Evolutionary conservation across 2,329 filamentous ascomycete genomes (phyloP).

Genomic region (Gremmenia infestans): DNA sequence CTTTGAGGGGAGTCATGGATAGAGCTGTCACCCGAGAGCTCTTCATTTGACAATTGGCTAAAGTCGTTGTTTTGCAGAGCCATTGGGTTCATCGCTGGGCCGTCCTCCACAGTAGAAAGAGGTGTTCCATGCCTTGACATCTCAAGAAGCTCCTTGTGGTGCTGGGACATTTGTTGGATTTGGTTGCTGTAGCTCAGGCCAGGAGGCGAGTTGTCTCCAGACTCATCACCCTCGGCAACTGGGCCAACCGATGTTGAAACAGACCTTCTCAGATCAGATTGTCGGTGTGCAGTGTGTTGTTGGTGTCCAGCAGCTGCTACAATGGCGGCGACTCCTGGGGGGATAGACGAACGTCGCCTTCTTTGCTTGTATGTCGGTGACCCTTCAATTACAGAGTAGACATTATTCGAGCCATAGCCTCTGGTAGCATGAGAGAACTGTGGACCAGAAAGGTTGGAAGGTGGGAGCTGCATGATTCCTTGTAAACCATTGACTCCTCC

Average conservation of each 20-base stretch:
- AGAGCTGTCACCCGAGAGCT: constrained; percentile 54
- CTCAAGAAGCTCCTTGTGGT: constrained; percentile 75
- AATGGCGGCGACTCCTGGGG: constrained; percentile 67
- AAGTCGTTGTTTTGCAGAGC: constrained; percentile 68
- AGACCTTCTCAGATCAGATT: constrained; percentile 86
- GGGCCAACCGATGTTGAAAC: constrained; percentile 84
- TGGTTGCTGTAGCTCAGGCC: constrained; percentile 69
- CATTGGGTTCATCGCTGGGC: constrained; percentile 67
- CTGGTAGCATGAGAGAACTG: constrained; percentile 71
- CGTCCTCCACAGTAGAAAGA: constrained; percentile 76
- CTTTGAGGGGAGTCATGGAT: constrained; percentile 55
- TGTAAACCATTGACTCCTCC: constrained; percentile 69
- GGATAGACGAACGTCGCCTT: constrained; percentile 86
- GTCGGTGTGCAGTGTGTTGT: constrained; percentile 62
- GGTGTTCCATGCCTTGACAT: constrained; percentile 91
- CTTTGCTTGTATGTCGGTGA: constrained; percentile 99
- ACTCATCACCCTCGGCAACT: constrained; percentile 74
- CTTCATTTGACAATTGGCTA: constrained; percentile 56
- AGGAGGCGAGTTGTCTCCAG: constrained; percentile 72
- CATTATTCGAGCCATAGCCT: constrained; percentile 66
- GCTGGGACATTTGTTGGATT: constrained; percentile 58
- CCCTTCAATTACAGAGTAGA: constrained; percentile 94
- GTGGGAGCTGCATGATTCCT: constrained; percentile 85
- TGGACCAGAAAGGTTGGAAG: constrained; percentile 73
- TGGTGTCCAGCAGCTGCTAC: constrained; percentile 51